These are phyloP conservation scores for Saccharomyces cerevisiae DNA, from an alignment of 805 yeast genomes.

Conservation along the genomic window DNA sequence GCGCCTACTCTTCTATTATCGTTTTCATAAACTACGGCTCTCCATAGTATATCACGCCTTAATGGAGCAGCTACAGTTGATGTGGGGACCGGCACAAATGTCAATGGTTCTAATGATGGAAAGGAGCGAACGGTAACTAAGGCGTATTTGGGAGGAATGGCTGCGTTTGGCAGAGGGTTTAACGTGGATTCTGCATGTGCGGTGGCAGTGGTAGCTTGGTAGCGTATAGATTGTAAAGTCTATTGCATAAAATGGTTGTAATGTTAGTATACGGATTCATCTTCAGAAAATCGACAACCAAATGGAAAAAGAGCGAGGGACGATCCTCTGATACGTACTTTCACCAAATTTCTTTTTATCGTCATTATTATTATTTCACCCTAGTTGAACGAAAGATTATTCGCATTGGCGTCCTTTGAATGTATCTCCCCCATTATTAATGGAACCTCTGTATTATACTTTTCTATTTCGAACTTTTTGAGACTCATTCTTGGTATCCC, in stretches of 20 bases:
- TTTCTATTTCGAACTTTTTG: not conserved
- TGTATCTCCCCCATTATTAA: not conserved
- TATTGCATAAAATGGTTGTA: not conserved
- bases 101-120: conserved; percentile 83
- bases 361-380: not conserved
- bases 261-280: conserved; percentile 3
- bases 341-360: not conserved
- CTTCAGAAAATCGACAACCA: not conserved
- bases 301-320: not conserved
- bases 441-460: not conserved
- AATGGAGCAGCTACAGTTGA: conserved; percentile 63
- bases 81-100: conserved; percentile 68
- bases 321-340: not conserved
- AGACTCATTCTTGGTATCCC: not conserved
- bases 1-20: conserved; percentile 87
- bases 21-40: conserved; percentile 86
- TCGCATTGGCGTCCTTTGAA: not conserved
- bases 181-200: not conserved
- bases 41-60: conserved; percentile 89
- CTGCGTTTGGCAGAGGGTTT: conserved; percentile 21
- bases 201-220: conserved; percentile 7
- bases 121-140: conserved; percentile 71
- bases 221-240: conserved; percentile 7
- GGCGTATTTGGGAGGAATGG: conserved; percentile 58
- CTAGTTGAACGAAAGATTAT: not conserved